Evolutionary conservation across 106 monocot genomes (phyloP).

Genomic region (Dendrobium catenatum): DNA sequence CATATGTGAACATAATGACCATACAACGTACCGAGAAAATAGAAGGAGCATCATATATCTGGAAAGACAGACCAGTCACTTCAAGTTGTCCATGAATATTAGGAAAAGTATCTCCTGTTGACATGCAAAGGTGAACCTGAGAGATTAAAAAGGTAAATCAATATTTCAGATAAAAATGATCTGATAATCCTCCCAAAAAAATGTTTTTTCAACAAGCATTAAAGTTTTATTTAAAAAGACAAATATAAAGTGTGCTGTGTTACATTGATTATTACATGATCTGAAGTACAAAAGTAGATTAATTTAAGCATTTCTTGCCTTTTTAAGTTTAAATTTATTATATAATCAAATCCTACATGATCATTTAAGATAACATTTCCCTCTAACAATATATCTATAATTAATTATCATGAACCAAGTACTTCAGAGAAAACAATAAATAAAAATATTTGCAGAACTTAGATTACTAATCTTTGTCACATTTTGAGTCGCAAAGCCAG

Average conservation of each 20-base stretch:
- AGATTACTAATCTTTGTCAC: background rate
- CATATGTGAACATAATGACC: background rate
- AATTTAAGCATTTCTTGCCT: background rate
- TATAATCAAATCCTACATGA: background rate
- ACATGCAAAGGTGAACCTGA: slow-evolving; percentile 97
- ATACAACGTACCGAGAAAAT: slow-evolving; percentile 57
- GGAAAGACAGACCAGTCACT: slow-evolving; percentile 67
- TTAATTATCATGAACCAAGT: background rate
- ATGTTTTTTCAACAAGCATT: background rate
- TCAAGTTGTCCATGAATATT: slow-evolving; percentile 94
- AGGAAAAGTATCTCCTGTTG: slow-evolving; percentile 79
- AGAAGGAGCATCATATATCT: slow-evolving; percentile 85
- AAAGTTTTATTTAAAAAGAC: background rate
- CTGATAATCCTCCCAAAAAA: background rate
- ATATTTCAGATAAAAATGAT: background rate
- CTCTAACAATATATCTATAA: background rate
- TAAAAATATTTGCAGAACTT: background rate
- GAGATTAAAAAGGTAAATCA: slow-evolving; percentile 10
- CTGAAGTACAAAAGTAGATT: background rate
- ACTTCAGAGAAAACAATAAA: background rate
- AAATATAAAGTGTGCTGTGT: background rate
- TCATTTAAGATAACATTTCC: background rate
- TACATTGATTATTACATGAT: background rate
- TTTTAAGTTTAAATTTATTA: background rate
- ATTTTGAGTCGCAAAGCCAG: background rate